Base-by-base conservation (phyloP, 2,329 filamentous ascomycete species). In the Tolypocladium inflatum region DNA sequence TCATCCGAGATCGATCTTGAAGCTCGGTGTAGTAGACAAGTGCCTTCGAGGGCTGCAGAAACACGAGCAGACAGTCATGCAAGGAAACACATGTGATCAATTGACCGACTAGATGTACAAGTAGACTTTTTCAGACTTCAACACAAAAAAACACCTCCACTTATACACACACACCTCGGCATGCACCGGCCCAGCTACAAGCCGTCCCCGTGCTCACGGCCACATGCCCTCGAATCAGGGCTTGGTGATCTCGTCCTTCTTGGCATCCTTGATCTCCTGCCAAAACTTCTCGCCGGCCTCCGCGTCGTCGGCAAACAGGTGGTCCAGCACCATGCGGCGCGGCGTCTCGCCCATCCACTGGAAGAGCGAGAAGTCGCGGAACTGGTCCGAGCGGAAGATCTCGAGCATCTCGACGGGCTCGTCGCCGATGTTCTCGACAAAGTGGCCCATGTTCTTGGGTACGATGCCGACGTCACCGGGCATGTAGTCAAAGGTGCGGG, bases 361-460 rank as follows among this genome's bases (percentile, higher is more conserved):
- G 72, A 89, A 89, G 21, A 90, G 75, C 0, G 83, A 87, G 64
- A 90, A 88, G 67, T 90, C 87, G 61, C 85, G 77, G 68, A 91
- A 91, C 68, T 85, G 79, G 63, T 88, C 83, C 0, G 86, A 81
- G 55, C 85, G 79, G 73, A 92, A 88, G 19, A 92, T 84, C 72
- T 92, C 89, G 13, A 92, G 74, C 70, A 91, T 88, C 68, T 90
- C 85, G 2, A 92, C 72, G 21, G 87, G 82, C 69, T 91, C 87
- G 54, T 89, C 83, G n/a, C 88, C 85, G 45, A 90, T 83, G 65
- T 91, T 91, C 78, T 93, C 88, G 57, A 93, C 87, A 68, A 90
- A 92, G 68, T 92, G 88, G 3, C 87, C 89, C 79, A 89, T 90
- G 68, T 89, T 90, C 66, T 79, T 79, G 0, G 89, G 89, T 7